phyloP scores from a whole-genome alignment of 2,329 filamentous ascomycete species.

The Stachybotrys chlorohalonatus region DNA sequence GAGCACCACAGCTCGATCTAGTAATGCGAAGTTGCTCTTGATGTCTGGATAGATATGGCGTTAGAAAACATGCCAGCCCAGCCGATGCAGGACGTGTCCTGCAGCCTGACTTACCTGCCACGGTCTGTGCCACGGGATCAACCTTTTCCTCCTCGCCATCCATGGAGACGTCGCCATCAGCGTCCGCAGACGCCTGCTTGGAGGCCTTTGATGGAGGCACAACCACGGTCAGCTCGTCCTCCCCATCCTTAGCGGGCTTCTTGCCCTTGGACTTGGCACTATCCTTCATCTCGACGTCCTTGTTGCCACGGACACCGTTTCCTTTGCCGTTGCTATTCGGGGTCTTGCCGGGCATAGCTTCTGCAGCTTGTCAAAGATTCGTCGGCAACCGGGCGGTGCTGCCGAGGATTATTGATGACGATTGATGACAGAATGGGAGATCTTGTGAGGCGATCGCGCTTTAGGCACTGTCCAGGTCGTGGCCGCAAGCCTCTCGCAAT shows the following conservation, averaged over 20 bases:
- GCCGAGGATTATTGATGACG: not conserved
- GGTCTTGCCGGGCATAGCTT: conserved; percentile 61
- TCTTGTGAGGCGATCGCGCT: not conserved
- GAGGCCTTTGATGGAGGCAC: conserved; percentile 63
- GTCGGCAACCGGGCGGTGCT: not conserved
- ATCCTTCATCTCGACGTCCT: conserved; percentile 63
- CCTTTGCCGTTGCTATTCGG: conserved; percentile 64
- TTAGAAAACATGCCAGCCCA: conserved; percentile 9
- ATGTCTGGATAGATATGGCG: conserved; percentile 55
- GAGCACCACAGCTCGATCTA: conserved; percentile 83
- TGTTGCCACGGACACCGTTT: conserved; percentile 55
- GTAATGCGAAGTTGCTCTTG: conserved; percentile 82
- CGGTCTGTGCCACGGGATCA: conserved; percentile 50
- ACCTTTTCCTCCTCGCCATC: conserved; percentile 51
- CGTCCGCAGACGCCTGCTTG: conserved; percentile 51
- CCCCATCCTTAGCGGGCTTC: conserved; percentile 55
- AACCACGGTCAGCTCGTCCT: conserved; percentile 75
- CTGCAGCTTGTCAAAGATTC: conserved; percentile 2
- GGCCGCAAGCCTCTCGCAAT: not conserved
- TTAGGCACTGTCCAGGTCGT: not conserved
- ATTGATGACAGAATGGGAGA: not conserved
- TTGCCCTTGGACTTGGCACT: conserved; percentile 58
- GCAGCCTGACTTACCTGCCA: conserved; percentile 41
- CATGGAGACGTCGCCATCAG: conserved; percentile 65
- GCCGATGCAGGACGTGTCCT: not conserved